Evolutionary conservation across 306 rosid species (phyloP).

Genomic region (Albizia julibrissin): DNA sequence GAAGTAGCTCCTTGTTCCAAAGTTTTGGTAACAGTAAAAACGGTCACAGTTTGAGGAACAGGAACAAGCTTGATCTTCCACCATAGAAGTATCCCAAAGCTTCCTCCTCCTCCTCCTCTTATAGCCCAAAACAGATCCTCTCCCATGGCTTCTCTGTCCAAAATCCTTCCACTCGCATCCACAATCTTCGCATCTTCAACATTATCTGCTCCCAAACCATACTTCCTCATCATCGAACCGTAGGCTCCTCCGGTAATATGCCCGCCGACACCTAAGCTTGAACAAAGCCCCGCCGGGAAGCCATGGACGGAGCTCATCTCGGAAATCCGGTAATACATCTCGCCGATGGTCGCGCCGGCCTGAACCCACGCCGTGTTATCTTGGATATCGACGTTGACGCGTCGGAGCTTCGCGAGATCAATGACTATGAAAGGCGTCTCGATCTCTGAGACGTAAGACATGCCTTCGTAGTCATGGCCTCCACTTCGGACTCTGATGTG

Average conservation of each 20-base stretch:
- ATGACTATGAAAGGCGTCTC: background rate
- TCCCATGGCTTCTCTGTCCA: background rate
- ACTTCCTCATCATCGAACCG: background rate
- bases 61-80: constrained; percentile 4
- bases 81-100: constrained; percentile 2
- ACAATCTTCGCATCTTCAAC: background rate
- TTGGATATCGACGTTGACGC: background rate
- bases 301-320: background rate
- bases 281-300: background rate
- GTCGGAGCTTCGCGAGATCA: background rate
- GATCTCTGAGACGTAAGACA: background rate
- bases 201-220: background rate
- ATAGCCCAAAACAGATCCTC: background rate
- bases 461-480: constrained; percentile 6
- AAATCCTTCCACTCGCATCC: background rate
- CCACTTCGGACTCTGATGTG: background rate
- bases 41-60: background rate
- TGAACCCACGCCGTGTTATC: background rate
- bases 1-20: background rate
- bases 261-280: background rate
- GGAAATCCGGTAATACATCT: background rate
- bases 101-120: background rate
- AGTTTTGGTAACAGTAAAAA: background rate
- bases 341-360: background rate
- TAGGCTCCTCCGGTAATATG: background rate